A percentile compares a stretch with the other conserved stretches of the same genome.
Evolutionary conservation across 192 early-diverging fungal species (phyloP).

Genomic region (Gamsiella multidivaricata): DNA sequence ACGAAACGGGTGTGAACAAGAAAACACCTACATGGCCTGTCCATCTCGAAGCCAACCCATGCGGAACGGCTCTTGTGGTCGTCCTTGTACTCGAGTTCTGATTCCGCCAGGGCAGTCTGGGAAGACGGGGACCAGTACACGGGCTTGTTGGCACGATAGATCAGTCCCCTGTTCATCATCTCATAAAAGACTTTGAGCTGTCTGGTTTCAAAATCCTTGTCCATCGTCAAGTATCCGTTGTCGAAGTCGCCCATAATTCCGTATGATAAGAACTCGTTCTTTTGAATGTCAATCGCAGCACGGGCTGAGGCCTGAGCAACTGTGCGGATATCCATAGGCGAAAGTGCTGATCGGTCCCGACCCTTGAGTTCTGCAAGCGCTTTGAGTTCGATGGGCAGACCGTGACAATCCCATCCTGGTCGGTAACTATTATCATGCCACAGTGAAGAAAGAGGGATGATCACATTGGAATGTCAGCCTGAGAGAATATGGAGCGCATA

Average conservation of each 20-base stretch:
- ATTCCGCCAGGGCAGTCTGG: slow-evolving; percentile 81
- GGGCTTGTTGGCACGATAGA: slow-evolving; percentile 82
- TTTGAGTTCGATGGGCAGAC: slow-evolving; percentile 85
- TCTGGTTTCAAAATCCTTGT: slow-evolving; percentile 77
- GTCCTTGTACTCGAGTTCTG: slow-evolving; percentile 83
- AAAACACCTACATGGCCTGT: slow-evolving; percentile 51
- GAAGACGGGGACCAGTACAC: slow-evolving; percentile 90
- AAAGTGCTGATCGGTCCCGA: slow-evolving; percentile 36
- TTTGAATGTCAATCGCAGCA: slow-evolving; percentile 68
- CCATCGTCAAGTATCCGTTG: slow-evolving; percentile 73
- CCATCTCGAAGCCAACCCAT: slow-evolving; percentile 74
- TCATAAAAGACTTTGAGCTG: slow-evolving; percentile 77
- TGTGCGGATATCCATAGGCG: slow-evolving; percentile 62
- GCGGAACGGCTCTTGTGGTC: slow-evolving; percentile 76
- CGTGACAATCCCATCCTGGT: slow-evolving; percentile 87
- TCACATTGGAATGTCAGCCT: slow-evolving; percentile 4
- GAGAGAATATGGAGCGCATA: background rate
- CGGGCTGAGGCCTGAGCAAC: slow-evolving; percentile 70
- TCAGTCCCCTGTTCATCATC: slow-evolving; percentile 78
- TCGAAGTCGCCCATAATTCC: slow-evolving; percentile 84
- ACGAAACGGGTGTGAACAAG: background rate
- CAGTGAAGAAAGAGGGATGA: background rate
- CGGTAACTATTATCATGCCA: slow-evolving; percentile 64
- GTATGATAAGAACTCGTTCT: slow-evolving; percentile 68
- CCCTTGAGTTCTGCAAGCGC: slow-evolving; percentile 71